phyloP scores from a whole-genome alignment of 2,329 filamentous ascomycete species.

The Fusarium succisae region DNA sequence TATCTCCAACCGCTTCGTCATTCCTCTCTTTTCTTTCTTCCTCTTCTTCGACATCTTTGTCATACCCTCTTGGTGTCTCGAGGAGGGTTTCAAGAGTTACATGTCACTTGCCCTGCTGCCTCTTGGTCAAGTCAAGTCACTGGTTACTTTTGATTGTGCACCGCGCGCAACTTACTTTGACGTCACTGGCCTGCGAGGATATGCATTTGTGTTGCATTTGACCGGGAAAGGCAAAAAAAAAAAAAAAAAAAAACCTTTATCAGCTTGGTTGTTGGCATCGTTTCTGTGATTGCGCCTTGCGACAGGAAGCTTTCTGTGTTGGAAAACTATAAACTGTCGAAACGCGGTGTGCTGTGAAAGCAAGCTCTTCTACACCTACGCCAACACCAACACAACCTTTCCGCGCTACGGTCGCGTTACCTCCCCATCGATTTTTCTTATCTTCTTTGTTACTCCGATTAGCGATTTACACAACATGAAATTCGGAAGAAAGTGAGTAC shows the following conservation, averaged over 20 bases:
- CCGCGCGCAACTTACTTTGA: constrained; percentile 23
- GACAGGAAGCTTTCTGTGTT: constrained; percentile 9
- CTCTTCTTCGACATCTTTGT: background rate
- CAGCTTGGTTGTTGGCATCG: background rate
- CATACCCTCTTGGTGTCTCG: background rate
- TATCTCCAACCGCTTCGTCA: constrained; percentile 11
- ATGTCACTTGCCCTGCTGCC: constrained; percentile 7
- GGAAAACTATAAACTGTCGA: constrained; percentile 7
- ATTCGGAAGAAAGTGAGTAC: constrained; percentile 68
- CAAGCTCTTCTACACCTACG: background rate
- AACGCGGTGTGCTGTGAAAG: constrained; percentile 14
- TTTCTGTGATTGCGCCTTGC: background rate
- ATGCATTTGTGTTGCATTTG: constrained; percentile 15
- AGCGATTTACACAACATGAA: constrained; percentile 58
- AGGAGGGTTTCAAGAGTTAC: constrained; percentile 13
- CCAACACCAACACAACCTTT: background rate
- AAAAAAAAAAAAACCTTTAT: background rate
- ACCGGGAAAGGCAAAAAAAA: background rate
- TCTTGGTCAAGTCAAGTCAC: constrained; percentile 26
- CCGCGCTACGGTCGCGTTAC: constrained; percentile 1
- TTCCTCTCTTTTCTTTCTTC: background rate
- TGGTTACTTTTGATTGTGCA: constrained; percentile 26
- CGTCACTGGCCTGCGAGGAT: constrained; percentile 11
- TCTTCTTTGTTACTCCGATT: constrained; percentile 7
- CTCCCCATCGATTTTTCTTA: background rate